Conservation (phyloP, 768 basidiomycete genomes). For the Lyophyllum semitale region DNA sequence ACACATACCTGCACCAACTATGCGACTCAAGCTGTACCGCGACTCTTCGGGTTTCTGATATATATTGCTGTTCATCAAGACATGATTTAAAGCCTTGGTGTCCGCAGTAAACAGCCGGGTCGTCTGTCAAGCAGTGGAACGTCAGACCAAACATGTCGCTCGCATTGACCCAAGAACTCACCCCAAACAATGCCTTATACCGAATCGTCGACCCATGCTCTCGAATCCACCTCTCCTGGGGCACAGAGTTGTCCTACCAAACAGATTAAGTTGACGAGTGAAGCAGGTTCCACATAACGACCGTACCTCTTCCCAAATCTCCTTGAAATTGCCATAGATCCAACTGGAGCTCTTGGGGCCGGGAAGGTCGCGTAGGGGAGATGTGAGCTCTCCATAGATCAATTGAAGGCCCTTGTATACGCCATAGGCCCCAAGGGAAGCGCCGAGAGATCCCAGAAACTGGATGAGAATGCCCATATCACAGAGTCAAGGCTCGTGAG, state of each 20-base stretch:
- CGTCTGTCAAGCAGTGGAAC: background rate
- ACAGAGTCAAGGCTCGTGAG: background rate
- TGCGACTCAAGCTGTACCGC: constrained; percentile 35
- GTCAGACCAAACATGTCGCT: constrained; percentile 10
- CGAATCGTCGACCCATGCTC: constrained; percentile 14
- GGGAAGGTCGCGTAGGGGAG: constrained; percentile 47
- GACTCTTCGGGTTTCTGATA: constrained; percentile 57
- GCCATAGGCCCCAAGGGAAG: constrained; percentile 24
- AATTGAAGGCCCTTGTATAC: constrained; percentile 33
- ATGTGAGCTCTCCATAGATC: constrained; percentile 34
- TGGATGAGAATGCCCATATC: background rate
- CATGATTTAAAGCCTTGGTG: constrained; percentile 57
- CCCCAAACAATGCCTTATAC: constrained; percentile 38
- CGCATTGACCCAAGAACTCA: constrained; percentile 48
- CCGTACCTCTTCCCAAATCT: constrained; percentile 7
- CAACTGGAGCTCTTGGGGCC: constrained; percentile 49
- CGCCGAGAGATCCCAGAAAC: constrained; percentile 20
- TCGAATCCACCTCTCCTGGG: constrained; percentile 15
- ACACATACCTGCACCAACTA: constrained; percentile 44
- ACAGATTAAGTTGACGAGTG: too few species aligned
- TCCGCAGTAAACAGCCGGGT: constrained; percentile 14
- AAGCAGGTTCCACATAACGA: background rate
- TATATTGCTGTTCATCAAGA: constrained; percentile 55
- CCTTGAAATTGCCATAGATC: constrained; percentile 49
- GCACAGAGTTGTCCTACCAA: constrained; percentile 32